These are phyloP conservation scores for Fusarium secorum DNA, from an alignment of 2,329 filamentous ascomycete species.

Conservation along the genomic window DNA sequence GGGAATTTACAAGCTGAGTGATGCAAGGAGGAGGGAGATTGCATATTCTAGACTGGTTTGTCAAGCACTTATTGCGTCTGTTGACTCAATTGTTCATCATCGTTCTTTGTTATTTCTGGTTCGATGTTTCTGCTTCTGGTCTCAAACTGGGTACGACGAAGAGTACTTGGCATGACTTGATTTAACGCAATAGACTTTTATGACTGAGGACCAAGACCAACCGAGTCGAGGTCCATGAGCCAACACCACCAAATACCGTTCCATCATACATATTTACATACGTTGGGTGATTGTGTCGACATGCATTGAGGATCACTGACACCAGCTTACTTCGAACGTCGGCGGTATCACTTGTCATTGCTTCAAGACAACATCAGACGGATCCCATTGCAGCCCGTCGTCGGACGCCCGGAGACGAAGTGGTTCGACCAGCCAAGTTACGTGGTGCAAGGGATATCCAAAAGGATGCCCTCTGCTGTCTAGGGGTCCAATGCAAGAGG, in stretches of 20 bases:
- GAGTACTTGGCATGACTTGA: constrained; percentile 14
- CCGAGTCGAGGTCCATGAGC: constrained; percentile 38
- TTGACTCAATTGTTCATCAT: constrained; percentile 22
- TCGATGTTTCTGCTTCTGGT: constrained; percentile 28
- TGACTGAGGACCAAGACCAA: constrained; percentile 39
- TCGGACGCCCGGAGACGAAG: constrained; percentile 25
- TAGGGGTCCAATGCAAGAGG: constrained; percentile 1
- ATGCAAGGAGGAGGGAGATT: constrained; percentile 8
- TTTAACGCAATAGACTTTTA: constrained; percentile 40
- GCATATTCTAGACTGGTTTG: constrained; percentile 33
- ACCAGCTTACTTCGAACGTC: background rate
- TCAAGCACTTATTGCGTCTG: constrained; percentile 18
- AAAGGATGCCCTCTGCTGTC: background rate
- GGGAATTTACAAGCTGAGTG: constrained; percentile 19
- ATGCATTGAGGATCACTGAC: constrained; percentile 1
- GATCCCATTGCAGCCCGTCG: constrained; percentile 9
- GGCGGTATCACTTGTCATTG: background rate
- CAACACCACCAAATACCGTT: constrained; percentile 31
- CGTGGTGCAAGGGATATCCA: constrained; percentile 2
- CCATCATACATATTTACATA: constrained; percentile 3
- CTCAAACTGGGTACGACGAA: constrained; percentile 12
- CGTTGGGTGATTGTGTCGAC: constrained; percentile 18
- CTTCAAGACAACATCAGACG: background rate
- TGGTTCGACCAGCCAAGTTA: constrained; percentile 5
- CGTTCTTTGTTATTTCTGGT: constrained; percentile 14